phyloP scores from a whole-genome alignment of 352 stramenopile species.

The Pythium volutum region DNA sequence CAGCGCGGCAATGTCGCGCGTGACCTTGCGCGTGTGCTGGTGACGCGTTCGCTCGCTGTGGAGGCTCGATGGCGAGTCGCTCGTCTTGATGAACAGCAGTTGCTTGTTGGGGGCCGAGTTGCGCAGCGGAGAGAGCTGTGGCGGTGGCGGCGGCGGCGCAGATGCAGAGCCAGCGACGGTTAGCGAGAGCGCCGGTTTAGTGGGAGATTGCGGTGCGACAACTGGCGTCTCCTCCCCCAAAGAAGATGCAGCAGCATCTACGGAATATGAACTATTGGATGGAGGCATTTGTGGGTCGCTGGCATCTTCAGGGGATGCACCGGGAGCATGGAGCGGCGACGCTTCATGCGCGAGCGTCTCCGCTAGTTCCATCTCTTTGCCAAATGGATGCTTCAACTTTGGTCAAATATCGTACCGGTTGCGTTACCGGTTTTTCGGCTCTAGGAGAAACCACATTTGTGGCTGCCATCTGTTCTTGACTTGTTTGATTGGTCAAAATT shows the following conservation, averaged over 20 bases:
- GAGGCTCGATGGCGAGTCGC: conserved; percentile 45
- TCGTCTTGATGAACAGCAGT: conserved; percentile 39
- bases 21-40: conserved; percentile 69
- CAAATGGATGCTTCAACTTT: conserved; percentile 10
- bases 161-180: conserved; percentile 2
- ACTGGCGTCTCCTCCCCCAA: neutral
- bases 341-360: neutral
- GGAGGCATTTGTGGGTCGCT: neutral
- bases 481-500: neutral
- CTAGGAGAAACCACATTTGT: neutral
- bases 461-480: too few species aligned
- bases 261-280: neutral
- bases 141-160: conserved; percentile 4
- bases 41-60: conserved; percentile 52
- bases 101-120: conserved; percentile 14
- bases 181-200: neutral
- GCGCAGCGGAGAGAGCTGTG: conserved; percentile 8
- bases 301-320: neutral
- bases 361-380: conserved; percentile 1
- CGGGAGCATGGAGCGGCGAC: neutral
- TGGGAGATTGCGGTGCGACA: neutral
- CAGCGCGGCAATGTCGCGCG: conserved; percentile 82
- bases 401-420: neutral
- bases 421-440: neutral
- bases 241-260: neutral